Evolutionary conservation across 2,329 filamentous ascomycete species (phyloP).

Genomic region (Pseudogymnoascus sp.): DNA sequence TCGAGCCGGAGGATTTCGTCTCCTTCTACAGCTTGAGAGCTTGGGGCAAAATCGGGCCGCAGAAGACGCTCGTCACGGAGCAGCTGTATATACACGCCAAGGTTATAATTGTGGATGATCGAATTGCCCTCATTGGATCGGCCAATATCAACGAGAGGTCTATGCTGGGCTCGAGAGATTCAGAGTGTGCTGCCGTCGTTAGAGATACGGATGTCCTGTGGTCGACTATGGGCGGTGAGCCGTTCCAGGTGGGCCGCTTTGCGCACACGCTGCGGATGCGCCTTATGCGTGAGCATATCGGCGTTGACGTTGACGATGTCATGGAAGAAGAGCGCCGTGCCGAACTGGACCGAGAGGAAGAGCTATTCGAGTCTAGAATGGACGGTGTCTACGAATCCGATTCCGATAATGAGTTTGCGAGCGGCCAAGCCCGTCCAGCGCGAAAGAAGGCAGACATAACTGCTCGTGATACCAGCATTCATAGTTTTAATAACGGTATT

Average conservation of each 20-base stretch:
- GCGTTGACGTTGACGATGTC: conserved; percentile 88
- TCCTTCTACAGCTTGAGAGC: conserved; percentile 87
- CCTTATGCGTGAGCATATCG: conserved; percentile 92
- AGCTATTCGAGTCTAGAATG: conserved; percentile 51
- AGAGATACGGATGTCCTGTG: conserved; percentile 87
- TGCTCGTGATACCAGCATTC: conserved; percentile 41
- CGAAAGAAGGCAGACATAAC: conserved; percentile 43
- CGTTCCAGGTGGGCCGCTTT: conserved; percentile 85
- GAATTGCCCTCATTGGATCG: conserved; percentile 87
- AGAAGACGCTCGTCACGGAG: conserved; percentile 79
- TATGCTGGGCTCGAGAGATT: conserved; percentile 86
- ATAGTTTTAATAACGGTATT: conserved; percentile 72
- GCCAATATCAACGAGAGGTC: conserved; percentile 98
- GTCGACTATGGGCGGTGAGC: conserved; percentile 83
- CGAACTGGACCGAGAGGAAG: conserved; percentile 49
- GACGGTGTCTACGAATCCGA: conserved; percentile 51
- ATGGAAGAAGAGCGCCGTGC: conserved; percentile 67
- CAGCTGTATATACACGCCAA: conserved; percentile 98
- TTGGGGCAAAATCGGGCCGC: conserved; percentile 83
- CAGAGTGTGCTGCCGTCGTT: conserved; percentile 82
- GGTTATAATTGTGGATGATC: conserved; percentile 90
- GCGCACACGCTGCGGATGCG: conserved; percentile 87
- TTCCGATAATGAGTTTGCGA: conserved; percentile 15
- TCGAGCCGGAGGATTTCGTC: conserved; percentile 92
- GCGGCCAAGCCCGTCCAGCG: background rate